Evolutionary conservation across 108 stramenopile species (phyloP).

Genomic region (Fragilaria crotonensis): DNA sequence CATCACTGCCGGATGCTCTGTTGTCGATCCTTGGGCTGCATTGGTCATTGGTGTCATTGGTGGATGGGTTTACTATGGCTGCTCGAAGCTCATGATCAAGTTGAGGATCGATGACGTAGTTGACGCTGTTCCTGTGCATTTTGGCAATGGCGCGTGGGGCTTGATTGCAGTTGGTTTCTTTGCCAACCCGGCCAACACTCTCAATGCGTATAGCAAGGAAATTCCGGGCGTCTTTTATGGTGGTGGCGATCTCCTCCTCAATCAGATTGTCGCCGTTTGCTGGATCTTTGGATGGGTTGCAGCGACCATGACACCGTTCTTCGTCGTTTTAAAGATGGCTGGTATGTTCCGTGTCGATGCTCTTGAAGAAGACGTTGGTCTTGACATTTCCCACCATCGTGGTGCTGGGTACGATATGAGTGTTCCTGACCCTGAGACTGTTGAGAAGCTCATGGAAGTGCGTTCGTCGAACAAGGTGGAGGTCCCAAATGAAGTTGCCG

Average conservation of each 20-base stretch:
- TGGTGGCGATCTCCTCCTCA: constrained; percentile 44
- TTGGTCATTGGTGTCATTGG: constrained; percentile 76
- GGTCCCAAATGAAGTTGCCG: too few relatives aligned
- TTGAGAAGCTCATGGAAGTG: constrained; percentile 38
- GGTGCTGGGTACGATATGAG: constrained; percentile 16
- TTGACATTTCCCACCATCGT: constrained; percentile 41
- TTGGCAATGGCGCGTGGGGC: constrained; percentile 83
- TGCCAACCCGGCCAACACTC: constrained; percentile 37
- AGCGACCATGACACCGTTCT: constrained; percentile 59
- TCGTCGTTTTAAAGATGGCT: constrained; percentile 30
- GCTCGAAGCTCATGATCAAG: constrained; percentile 46
- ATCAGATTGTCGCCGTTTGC: constrained; percentile 54
- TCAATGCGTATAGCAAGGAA: constrained; percentile 20
- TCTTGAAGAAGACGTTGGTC: constrained; percentile 53
- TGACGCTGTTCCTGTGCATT: constrained; percentile 88
- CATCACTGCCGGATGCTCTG: constrained; percentile 71
- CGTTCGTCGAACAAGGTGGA: too few relatives aligned
- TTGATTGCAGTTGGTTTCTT: constrained; percentile 75
- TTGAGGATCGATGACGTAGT: constrained; percentile 87
- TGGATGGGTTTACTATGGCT: constrained; percentile 65
- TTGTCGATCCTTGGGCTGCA: constrained; percentile 75
- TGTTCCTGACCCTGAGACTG: constrained; percentile 31
- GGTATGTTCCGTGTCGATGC: constrained; percentile 43
- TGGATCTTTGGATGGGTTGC: constrained; percentile 69
- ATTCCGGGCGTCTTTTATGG: constrained; percentile 33